Evolutionary conservation across 768 basidiomycete species (phyloP), one percentile per base, ranked within the genome.

Genomic region (Lactarius evosmus): DNA sequence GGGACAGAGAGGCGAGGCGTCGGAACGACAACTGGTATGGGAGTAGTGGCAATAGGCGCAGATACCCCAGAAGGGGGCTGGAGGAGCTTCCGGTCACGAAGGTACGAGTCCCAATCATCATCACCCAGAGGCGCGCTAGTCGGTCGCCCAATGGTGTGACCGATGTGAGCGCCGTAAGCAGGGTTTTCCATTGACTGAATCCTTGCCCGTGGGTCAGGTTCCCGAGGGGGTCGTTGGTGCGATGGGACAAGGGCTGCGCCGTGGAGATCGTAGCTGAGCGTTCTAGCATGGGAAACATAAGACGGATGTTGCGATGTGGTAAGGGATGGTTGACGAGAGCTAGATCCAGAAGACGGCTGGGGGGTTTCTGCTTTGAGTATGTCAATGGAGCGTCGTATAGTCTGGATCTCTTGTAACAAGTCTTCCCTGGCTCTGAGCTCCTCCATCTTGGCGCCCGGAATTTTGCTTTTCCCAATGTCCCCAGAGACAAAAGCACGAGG

Each of bases 71-170:
- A 82, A 11, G 92, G 91, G 49, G 93, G 92, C 70, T 91, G 89
- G 65, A 95, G 75, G 17, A 97, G 79, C 71, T 89, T 92, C 60
- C 94, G 84, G 56, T 95, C 91, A 51, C 85, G 85, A 55, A 94
- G 82, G 73, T 97, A 96, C 50, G 82, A 75, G 66, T 95, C 89
- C 94, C 94, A 97, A 67, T 90, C 87, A n/a, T 83, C 80, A 49
- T 89, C 85, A 55, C 82, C 83, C 44, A 89, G 74, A n/a, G 89
- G 89, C 6, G 80, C 86, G 69, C 88, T 91, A 0, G 84, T 87
- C 17, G 91, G 88, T 41, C 89, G 81, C 60, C 80, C 80, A 59
- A 89, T 85, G 1, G 85, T 78, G 59, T 82, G 81, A 16, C 82
- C 82, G 17, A 81, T 69, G 34, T 71, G 62, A 27, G 77, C 70